Base-by-base conservation (phyloP, 257 asterid species). In the Dorcoceras hygrometricum region DNA sequence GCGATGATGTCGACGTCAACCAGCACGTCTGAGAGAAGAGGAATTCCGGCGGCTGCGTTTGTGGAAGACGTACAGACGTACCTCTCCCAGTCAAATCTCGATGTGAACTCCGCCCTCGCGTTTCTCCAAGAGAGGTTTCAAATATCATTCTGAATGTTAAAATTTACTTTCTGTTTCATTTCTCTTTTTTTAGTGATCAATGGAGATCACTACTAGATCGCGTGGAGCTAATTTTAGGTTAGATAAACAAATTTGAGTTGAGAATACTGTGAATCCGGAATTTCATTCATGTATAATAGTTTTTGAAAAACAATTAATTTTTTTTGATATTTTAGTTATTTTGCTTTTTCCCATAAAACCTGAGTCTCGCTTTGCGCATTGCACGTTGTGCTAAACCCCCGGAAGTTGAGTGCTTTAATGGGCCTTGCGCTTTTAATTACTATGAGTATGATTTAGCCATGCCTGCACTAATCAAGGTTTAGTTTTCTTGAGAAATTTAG, bases 1-100 rank as follows among this genome's bases (percentile, higher is more conserved):
- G 68, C 84, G 64, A 74, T 76, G 54, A 71, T 87, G 73, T 81
- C 89, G 43, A 65, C 89, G 19, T 78, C 86, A 55, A 73, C 72
- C 5, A 78, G 71, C 58, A 65, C 70, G 57, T 36, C 83, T 62
- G 95, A 88, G 86, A 83, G 96, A 56, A 81, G 96, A 71, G 97
- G 96, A n/a, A 86, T 93, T 46, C 96, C 97, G 70, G 90, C 95
- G 57, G 96, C 97, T 72, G 67, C 87, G 67, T 92, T 92, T 62
- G 98, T 92, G 7, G 94, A 90, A 71, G 97, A 93, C 73, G 95
- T 93, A 14, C 96, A 88, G 70, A 78, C 86, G 4, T 93, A 90
- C 79, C 86, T 93, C 28, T 71, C 87, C 43, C 85, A 88, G 64
- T 81, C 86, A 19, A 86, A 79, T 59, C 92, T 88, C 62, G 95